A percentile compares a stretch with the other conserved stretches of the same genome.
phyloP scores from a whole-genome alignment of 1,284 basidiomycete genomes.

The Caloboletus inedulis region DNA sequence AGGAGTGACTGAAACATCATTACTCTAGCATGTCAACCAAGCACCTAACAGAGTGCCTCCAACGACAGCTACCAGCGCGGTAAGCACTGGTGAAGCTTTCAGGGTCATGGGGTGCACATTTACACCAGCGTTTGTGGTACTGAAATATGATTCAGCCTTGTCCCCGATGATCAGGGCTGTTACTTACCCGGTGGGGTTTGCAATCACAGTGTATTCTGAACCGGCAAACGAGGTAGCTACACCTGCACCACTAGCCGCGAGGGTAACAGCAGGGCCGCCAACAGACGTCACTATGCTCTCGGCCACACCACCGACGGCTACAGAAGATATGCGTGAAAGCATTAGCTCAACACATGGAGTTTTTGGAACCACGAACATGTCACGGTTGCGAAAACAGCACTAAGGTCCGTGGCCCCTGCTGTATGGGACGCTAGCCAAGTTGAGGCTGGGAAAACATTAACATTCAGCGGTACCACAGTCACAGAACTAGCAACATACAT shows the following conservation, averaged over 20 bases:
- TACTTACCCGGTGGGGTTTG: conserved; percentile 18
- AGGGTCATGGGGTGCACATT: conserved; percentile 2
- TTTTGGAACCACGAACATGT: conserved; percentile 43
- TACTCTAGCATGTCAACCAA: conserved; percentile 27
- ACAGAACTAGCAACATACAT: conserved; percentile 2
- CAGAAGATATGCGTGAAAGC: not conserved
- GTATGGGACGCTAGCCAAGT: conserved; percentile 13
- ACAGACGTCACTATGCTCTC: conserved; percentile 37
- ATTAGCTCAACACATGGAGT: not conserved
- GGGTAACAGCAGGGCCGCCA: conserved; percentile 53
- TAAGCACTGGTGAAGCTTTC: conserved; percentile 10
- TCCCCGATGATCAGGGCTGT: not conserved
- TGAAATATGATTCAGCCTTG: not conserved
- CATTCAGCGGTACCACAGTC: not conserved
- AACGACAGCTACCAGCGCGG: conserved; percentile 30
- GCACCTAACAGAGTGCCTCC: conserved; percentile 36
- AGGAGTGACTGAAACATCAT: conserved; percentile 6
- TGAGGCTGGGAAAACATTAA: conserved; percentile 19
- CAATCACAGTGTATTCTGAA: conserved; percentile 33
- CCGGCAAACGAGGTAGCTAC: conserved; percentile 39
- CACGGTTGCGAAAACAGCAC: conserved; percentile 40
- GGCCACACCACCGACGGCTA: conserved; percentile 44
- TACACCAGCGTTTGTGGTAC: conserved; percentile 15
- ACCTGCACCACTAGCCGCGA: conserved; percentile 42
- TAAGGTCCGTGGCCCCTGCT: not conserved